Conservation (phyloP, 768 basidiomycete genomes). For the Leccinum barrowsii region DNA sequence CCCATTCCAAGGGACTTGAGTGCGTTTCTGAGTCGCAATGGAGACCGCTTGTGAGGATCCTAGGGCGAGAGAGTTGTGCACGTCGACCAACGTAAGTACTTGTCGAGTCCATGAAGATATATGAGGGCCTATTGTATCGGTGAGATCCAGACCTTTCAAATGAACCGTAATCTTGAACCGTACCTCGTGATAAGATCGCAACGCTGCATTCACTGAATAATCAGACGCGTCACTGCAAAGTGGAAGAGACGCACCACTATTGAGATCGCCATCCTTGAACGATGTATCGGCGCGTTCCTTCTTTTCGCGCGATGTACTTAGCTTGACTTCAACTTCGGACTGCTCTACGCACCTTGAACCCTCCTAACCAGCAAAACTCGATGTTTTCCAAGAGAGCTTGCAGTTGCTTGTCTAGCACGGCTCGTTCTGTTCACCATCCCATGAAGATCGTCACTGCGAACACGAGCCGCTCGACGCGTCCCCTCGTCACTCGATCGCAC, state of each 20-base stretch:
- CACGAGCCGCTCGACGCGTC: constrained; percentile 53
- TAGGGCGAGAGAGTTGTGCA: background rate
- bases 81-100: constrained; percentile 50
- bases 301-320: constrained; percentile 60
- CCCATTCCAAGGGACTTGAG: constrained; percentile 49
- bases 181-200: constrained; percentile 73
- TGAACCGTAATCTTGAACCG: background rate
- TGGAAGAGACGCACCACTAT: constrained; percentile 48
- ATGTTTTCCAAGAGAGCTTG: constrained; percentile 75
- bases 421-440: constrained; percentile 85
- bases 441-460: too few species aligned
- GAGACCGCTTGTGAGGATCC: constrained; percentile 1
- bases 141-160: constrained; percentile 2
- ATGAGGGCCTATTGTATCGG: constrained; percentile 52
- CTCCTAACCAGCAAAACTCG: constrained; percentile 96
- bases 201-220: constrained; percentile 40
- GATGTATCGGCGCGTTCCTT: constrained; percentile 66
- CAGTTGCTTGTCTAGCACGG: constrained; percentile 72
- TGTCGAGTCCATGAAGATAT: constrained; percentile 75
- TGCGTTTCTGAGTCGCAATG: constrained; percentile 42
- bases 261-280: constrained; percentile 62
- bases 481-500: constrained; percentile 67
- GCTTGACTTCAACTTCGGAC: constrained; percentile 42
- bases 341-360: constrained; percentile 75
- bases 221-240: background rate